Evolutionary conservation across 805 yeast species (phyloP).

Genomic region (Candida montana): DNA sequence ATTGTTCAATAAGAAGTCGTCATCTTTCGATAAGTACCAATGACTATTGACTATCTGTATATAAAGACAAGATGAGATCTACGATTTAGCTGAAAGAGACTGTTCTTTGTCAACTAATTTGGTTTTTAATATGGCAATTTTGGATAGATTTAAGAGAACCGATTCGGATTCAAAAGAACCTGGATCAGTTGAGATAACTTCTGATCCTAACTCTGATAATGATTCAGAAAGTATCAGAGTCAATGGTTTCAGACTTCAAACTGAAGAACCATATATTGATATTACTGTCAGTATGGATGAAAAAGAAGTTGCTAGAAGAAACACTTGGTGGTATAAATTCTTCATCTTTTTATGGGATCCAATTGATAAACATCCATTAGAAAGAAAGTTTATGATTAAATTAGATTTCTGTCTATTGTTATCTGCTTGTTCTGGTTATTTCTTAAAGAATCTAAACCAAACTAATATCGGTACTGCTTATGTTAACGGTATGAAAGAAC

Average conservation of each 20-base stretch:
- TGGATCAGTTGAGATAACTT: conserved; percentile 1
- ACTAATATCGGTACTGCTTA: conserved; percentile 40
- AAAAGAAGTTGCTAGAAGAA: conserved; percentile 9
- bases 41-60: too few species aligned
- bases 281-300: conserved; percentile 4
- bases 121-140: neutral
- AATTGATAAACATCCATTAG: conserved; percentile 22
- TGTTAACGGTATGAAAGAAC: conserved; percentile 42
- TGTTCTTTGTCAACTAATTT: too few species aligned
- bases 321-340: conserved; percentile 11
- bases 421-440: conserved; percentile 40
- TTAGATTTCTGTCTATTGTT: conserved; percentile 34
- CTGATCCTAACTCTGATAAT: neutral
- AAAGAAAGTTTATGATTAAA: conserved; percentile 29
- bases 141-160: neutral
- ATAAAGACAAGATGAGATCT: too few species aligned
- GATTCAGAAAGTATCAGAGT: conserved; percentile 2
- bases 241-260: conserved; percentile 8
- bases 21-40: neutral
- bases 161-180: neutral
- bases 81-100: too few species aligned
- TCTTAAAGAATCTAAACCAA: conserved; percentile 39
- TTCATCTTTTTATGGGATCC: conserved; percentile 12
- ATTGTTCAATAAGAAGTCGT: neutral
- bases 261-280: conserved; percentile 12